Percentiles rank a stretch among this genome's conserved stretches.
Evolutionary conservation across 1,284 basidiomycete genomes (phyloP).

Genomic region (Ceratobasidium sp.): DNA sequence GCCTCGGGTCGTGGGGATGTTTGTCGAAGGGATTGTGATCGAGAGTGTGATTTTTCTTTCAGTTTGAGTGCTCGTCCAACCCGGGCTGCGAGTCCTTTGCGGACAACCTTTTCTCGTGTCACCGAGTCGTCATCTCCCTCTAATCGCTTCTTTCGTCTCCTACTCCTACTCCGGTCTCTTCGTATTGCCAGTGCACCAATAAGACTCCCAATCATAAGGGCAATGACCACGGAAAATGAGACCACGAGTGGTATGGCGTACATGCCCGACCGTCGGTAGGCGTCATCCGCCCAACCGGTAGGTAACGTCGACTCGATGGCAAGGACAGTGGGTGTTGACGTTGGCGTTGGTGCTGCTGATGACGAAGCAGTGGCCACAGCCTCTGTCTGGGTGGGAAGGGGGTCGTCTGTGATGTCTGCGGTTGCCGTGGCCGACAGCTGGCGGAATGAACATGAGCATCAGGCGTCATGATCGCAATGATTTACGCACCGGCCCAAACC

Average conservation of each 20-base stretch:
- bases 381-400: constrained; percentile 8
- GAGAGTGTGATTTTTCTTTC: background rate
- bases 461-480: background rate
- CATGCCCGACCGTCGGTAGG: constrained; percentile 20
- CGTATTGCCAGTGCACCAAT: constrained; percentile 24
- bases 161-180: background rate
- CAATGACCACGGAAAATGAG: constrained; percentile 31
- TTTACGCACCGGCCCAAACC: constrained; percentile 28
- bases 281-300: constrained; percentile 16
- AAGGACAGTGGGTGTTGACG: background rate
- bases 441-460: background rate
- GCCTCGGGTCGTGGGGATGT: background rate
- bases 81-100: background rate
- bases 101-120: background rate
- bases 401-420: constrained; percentile 28
- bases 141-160: constrained; percentile 15
- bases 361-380: background rate
- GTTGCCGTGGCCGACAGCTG: constrained; percentile 2
- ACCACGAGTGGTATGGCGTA: constrained; percentile 31
- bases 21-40: background rate
- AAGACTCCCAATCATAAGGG: constrained; percentile 31
- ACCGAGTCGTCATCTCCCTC: background rate
- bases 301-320: constrained; percentile 28
- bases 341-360: background rate
- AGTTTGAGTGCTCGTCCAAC: constrained; percentile 2